Percentiles rank a stretch among this genome's conserved stretches.
Evolutionary conservation across 345 rosid genomes (phyloP).

Genomic region (Clarkia xantiana): DNA sequence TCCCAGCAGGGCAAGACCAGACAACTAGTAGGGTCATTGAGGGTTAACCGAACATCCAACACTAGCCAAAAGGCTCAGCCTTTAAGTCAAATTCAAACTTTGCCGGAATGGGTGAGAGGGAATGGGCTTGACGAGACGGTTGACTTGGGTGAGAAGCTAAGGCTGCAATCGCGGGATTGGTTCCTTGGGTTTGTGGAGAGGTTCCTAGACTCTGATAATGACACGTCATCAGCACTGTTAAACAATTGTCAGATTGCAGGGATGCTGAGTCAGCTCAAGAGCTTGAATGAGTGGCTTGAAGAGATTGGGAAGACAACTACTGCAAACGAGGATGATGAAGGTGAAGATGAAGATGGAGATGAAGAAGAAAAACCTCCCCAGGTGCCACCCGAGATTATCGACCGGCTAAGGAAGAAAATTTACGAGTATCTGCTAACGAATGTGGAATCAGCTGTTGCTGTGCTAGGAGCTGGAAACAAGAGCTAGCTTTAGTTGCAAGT

Average conservation of each 20-base stretch:
- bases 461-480: slow-evolving; percentile 41
- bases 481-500: too few relatives aligned
- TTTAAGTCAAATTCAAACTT: slow-evolving; percentile 24
- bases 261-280: slow-evolving; percentile 86
- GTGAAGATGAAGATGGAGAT: slow-evolving; percentile 9
- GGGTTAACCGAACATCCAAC: too few relatives aligned
- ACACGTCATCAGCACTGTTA: slow-evolving; percentile 34
- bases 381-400: slow-evolving; percentile 47
- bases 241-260: slow-evolving; percentile 84
- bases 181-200: slow-evolving; percentile 80
- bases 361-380: slow-evolving; percentile 35
- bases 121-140: slow-evolving; percentile 52
- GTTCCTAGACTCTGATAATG: slow-evolving; percentile 65
- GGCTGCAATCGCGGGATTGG: slow-evolving; percentile 78
- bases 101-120: slow-evolving; percentile 68
- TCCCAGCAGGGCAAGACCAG: slow-evolving; percentile 27
- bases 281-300: slow-evolving; percentile 87
- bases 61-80: slow-evolving; percentile 23
- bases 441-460: slow-evolving; percentile 93
- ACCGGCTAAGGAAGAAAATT: slow-evolving; percentile 71
- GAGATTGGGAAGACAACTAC: slow-evolving; percentile 23
- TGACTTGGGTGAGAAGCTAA: slow-evolving; percentile 66
- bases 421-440: slow-evolving; percentile 80
- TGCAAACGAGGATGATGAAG: not conserved
- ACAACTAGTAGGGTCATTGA: slow-evolving; percentile 8